Conservation (phyloP, 83 land plant genomes). For the Diphasiastrum complanatum region DNA sequence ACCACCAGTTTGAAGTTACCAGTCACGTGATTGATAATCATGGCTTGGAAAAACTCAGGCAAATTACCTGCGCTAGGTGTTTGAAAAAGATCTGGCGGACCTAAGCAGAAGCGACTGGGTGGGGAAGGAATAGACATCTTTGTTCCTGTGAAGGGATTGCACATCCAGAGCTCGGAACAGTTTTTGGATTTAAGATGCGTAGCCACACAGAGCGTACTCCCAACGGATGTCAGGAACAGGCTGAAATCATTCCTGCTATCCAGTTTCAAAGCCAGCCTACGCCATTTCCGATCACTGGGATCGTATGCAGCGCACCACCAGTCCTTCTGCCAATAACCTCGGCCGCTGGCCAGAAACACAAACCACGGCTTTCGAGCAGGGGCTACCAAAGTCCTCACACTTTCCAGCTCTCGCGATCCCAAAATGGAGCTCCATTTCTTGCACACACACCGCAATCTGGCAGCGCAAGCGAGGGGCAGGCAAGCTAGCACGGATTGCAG, state of each 20-base stretch:
- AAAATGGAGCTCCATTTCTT: slow-evolving; percentile 16
- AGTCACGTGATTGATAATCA: too few relatives aligned
- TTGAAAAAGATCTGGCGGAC: slow-evolving; percentile 13
- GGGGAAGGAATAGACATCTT: slow-evolving; percentile 12
- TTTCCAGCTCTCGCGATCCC: slow-evolving; percentile 8
- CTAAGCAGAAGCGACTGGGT: slow-evolving; percentile 14
- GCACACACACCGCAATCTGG: slow-evolving; percentile 28
- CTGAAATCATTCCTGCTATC: too few relatives aligned
- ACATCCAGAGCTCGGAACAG: slow-evolving; percentile 3
- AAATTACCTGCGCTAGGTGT: slow-evolving; percentile 4
- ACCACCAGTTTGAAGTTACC: too few relatives aligned
- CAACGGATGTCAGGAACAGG: slow-evolving; percentile 4
- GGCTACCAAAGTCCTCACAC: slow-evolving; percentile 4
- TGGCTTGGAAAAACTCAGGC: too few relatives aligned
- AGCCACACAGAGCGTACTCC: slow-evolving; percentile 18
- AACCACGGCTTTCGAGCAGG: too few relatives aligned
- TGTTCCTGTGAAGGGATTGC: slow-evolving; percentile 21
- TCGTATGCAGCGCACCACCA: too few relatives aligned
- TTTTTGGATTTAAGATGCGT: neutral
- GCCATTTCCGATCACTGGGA: too few relatives aligned
- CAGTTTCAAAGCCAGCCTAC: too few relatives aligned
- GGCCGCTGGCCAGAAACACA: too few relatives aligned
- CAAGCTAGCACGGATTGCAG: slow-evolving; percentile 23
- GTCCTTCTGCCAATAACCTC: too few relatives aligned
- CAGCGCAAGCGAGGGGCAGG: slow-evolving; percentile 14